Evolutionary conservation across 2,329 filamentous ascomycete species (phyloP).

Genomic region (Phoma sp.): DNA sequence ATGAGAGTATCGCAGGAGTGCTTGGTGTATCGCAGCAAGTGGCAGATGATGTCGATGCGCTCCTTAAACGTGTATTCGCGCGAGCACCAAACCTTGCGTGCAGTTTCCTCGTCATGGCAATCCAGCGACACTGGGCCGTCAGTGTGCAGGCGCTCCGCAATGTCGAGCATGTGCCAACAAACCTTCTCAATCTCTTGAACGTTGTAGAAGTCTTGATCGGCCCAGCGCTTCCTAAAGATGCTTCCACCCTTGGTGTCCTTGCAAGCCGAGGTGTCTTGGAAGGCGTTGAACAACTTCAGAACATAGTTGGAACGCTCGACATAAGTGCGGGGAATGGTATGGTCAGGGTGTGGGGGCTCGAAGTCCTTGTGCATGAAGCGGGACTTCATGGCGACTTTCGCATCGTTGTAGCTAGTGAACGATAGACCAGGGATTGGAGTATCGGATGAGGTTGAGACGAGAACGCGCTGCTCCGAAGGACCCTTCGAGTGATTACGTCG

Average conservation of each 20-base stretch:
- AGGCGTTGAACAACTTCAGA: conserved; percentile 6
- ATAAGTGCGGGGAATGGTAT: conserved; percentile 6
- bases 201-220: conserved; percentile 1
- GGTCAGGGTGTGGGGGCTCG: conserved; percentile 6
- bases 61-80: conserved; percentile 14
- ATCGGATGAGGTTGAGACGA: background rate
- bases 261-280: conserved; percentile 9
- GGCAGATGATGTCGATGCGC: conserved; percentile 13
- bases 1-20: conserved; percentile 17
- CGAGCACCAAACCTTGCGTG: conserved; percentile 4
- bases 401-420: conserved; percentile 1
- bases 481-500: background rate
- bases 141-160: conserved; percentile 13
- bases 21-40: conserved; percentile 14
- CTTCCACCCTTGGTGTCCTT: conserved; percentile 8
- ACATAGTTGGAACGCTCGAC: conserved; percentile 7
- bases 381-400: conserved; percentile 3
- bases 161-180: conserved; percentile 18
- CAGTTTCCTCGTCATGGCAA: conserved; percentile 9
- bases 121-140: conserved; percentile 6
- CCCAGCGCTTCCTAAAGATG: conserved; percentile 16
- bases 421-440: background rate
- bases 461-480: background rate
- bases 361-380: conserved; percentile 1
- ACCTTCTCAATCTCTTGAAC: conserved; percentile 18